These are phyloP conservation scores for Metarhizium brunneum DNA, from an alignment of 2,329 filamentous ascomycete genomes.

Conservation along the genomic window DNA sequence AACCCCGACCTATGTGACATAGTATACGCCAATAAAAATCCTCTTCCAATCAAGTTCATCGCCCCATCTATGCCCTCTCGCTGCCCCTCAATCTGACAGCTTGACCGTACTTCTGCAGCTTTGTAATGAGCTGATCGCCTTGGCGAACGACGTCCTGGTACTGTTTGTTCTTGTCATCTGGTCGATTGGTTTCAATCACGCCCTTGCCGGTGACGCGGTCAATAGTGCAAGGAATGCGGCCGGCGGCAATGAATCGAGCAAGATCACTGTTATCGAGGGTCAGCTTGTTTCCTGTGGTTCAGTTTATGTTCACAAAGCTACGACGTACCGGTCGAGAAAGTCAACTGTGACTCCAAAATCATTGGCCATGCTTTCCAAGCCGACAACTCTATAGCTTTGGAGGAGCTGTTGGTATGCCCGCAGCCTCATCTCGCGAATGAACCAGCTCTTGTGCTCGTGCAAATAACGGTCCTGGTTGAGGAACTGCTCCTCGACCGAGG, in stretches of 20 bases:
- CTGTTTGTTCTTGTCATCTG: constrained; percentile 99
- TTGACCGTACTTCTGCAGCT: constrained; percentile 98
- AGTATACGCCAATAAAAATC: background rate
- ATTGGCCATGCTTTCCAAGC: constrained; percentile 92
- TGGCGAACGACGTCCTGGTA: constrained; percentile 97
- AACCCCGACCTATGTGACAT: background rate
- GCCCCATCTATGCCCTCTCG: constrained; percentile 61
- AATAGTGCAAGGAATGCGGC: constrained; percentile 92
- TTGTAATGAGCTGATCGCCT: constrained; percentile 94
- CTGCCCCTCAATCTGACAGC: constrained; percentile 89
- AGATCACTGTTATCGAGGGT: constrained; percentile 56
- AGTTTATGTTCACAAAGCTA: constrained; percentile 7
- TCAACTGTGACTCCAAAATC: constrained; percentile 97
- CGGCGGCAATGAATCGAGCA: constrained; percentile 91
- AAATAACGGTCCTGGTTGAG: constrained; percentile 90
- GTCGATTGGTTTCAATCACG: constrained; percentile 94
- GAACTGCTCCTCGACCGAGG: constrained; percentile 86
- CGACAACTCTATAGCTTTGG: constrained; percentile 94
- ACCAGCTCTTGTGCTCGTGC: constrained; percentile 93
- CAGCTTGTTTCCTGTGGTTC: constrained; percentile 1
- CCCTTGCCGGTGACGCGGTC: constrained; percentile 94
- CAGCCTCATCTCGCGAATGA: constrained; percentile 95
- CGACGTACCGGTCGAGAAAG: constrained; percentile 82
- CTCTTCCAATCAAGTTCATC: background rate
- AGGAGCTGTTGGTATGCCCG: constrained; percentile 94